Conservation (phyloP, 768 basidiomycete species). For the Trametes sanguinea region DNA sequence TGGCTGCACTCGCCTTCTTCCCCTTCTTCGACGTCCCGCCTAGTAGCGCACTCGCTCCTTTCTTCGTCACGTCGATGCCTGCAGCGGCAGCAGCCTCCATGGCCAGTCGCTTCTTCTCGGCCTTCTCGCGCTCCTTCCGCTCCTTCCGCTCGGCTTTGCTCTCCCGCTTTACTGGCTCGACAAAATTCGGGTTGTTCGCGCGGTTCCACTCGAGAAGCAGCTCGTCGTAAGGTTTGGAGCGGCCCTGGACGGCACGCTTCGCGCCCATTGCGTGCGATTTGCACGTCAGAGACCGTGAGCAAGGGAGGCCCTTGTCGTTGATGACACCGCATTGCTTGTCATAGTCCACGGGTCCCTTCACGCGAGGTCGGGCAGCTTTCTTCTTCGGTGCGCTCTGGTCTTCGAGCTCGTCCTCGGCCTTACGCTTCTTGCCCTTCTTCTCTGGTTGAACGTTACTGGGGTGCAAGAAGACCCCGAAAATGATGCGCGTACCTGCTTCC, state of each 20-base stretch:
- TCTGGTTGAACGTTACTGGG: conserved; percentile 23
- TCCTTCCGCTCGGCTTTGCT: conserved; percentile 88
- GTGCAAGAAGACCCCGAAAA: neutral
- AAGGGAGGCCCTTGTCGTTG: conserved; percentile 91
- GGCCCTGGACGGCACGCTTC: conserved; percentile 88
- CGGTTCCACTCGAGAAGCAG: conserved; percentile 92
- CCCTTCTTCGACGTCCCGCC: conserved; percentile 55
- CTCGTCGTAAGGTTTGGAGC: conserved; percentile 81
- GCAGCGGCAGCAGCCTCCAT: conserved; percentile 66
- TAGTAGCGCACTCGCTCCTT: conserved; percentile 35
- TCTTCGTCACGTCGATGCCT: conserved; percentile 53
- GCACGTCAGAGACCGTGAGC: conserved; percentile 94
- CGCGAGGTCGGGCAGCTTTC: conserved; percentile 71
- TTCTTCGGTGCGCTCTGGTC: conserved; percentile 70
- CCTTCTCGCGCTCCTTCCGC: conserved; percentile 76
- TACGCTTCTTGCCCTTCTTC: conserved; percentile 77
- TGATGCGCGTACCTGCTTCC: conserved; percentile 39
- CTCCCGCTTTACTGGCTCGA: conserved; percentile 84
- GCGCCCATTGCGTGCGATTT: conserved; percentile 98
- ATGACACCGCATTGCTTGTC: conserved; percentile 97
- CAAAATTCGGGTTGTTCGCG: conserved; percentile 82
- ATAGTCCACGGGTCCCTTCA: conserved; percentile 85
- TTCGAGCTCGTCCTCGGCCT: conserved; percentile 71
- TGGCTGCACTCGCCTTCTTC: conserved; percentile 54
- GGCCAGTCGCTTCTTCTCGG: conserved; percentile 77